These are phyloP conservation scores for Sclerotinia spermophila DNA, from an alignment of 2,329 filamentous ascomycete species.

Conservation along the genomic window DNA sequence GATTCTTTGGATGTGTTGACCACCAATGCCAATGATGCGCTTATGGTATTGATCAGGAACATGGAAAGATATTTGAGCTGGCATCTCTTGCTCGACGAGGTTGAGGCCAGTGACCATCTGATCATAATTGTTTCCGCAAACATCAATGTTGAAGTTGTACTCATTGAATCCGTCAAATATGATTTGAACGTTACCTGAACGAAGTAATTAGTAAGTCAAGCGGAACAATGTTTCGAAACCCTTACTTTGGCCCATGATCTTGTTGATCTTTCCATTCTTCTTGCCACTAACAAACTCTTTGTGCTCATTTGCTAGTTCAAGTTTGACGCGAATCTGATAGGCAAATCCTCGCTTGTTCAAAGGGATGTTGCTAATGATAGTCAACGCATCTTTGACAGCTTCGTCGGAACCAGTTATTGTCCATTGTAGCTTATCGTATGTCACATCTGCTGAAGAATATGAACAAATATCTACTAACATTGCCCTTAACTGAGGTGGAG, in stretches of 20 bases:
- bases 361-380: constrained; percentile 85
- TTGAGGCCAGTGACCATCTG: constrained; percentile 89
- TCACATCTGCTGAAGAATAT: constrained; percentile 91
- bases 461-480: constrained; percentile 96
- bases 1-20: constrained; percentile 97
- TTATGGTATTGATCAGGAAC: constrained; percentile 99
- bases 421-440: constrained; percentile 92
- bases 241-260: constrained; percentile 94
- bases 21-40: constrained; percentile 96
- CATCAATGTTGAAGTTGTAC: constrained; percentile 99
- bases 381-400: constrained; percentile 90
- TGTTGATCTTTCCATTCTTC: constrained; percentile 99
- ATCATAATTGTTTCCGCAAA: constrained; percentile 87
- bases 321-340: constrained; percentile 95
- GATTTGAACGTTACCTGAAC: constrained; percentile 77
- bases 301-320: constrained; percentile 97
- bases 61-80: constrained; percentile 97
- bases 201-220: background rate
- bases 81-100: constrained; percentile 98
- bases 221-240: background rate
- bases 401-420: constrained; percentile 95
- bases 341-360: constrained; percentile 76
- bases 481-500: constrained; percentile 59
- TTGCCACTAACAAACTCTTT: constrained; percentile 99
- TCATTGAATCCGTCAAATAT: constrained; percentile 99